Conservation (phyloP, 371 early-diverging fungal genomes). For the Syncephalastrum sp. region DNA sequence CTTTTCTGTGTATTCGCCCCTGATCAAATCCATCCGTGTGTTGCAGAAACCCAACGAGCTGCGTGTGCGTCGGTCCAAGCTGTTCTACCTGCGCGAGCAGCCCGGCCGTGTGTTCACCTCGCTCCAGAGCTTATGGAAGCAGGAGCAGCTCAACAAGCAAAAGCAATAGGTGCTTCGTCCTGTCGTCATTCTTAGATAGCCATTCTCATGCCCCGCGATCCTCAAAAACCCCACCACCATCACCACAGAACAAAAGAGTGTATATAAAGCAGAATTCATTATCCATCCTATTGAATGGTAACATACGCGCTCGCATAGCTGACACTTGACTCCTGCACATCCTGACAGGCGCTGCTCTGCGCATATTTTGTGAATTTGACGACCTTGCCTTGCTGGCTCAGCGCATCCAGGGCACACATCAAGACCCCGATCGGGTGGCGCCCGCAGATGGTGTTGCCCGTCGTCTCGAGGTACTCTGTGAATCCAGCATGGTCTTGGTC, state of each 20-base stretch:
- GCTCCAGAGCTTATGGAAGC: slow-evolving; percentile 56
- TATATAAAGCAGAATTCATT: too few species aligned
- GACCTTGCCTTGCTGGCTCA: slow-evolving; percentile 10
- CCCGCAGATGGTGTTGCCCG: slow-evolving; percentile 93
- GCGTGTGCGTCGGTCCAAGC: slow-evolving; percentile 74
- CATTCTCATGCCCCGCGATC: too few species aligned
- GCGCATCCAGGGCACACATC: slow-evolving; percentile 57
- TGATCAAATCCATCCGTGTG: slow-evolving; percentile 75
- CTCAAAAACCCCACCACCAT: too few species aligned
- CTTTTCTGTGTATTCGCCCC: slow-evolving; percentile 79
- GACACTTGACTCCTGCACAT: slow-evolving; percentile 65
- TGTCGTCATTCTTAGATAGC: too few species aligned
- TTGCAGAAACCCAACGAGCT: slow-evolving; percentile 59
- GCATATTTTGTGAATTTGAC: slow-evolving; percentile 79
- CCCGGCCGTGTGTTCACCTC: slow-evolving; percentile 72
- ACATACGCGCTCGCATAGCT: slow-evolving; percentile 66
- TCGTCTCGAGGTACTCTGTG: slow-evolving; percentile 63
- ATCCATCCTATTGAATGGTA: background rate
- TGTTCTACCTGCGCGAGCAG: slow-evolving; percentile 78
- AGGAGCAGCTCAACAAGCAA: slow-evolving; percentile 42
- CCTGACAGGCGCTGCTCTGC: slow-evolving; percentile 67
- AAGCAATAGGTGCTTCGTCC: background rate
- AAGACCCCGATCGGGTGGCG: slow-evolving; percentile 88
- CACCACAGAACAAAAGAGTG: too few species aligned
- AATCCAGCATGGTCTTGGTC: slow-evolving; percentile 59